Base-by-base conservation (phyloP, 2,329 filamentous ascomycete species). In the Arachnopeziza araneosa region DNA sequence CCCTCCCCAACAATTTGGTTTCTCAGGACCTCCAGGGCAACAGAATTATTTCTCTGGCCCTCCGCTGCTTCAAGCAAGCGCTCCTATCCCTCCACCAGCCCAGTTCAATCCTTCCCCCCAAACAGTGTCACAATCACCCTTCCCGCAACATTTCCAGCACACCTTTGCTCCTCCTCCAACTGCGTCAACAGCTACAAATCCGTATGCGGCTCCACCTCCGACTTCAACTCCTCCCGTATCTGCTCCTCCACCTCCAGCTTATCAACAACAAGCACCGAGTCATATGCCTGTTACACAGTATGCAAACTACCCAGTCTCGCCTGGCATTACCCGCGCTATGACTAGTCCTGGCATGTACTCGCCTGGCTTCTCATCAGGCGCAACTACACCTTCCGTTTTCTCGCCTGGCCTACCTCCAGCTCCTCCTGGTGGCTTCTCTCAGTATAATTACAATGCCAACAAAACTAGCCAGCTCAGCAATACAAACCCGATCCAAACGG, bases 371-470 rank as follows among this genome's bases (percentile, higher is more conserved):
- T 64, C 67, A n/a, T 44, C 36, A 3, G 21, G 17, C 22, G 24
- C 12, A 22, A 23, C 50, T 24, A 23, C 50, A 8, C 60, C 36
- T 9, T 57, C 56, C 52, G 21, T 54, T 24, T 56, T 19, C 56
- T 54, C 55, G 55, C 36, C 36, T 19, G 36, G 36, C 17, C 6
- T 44, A 12, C 57, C 50, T n/a, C 55, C 24, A 54, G 50, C 55
- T 14, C 57, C 62, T 8, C 77, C 77, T 0, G 80, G 80, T 1
- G 84, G 84, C 1, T 88, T 80, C 69, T 75, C 83, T 22, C 79
- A 82, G 62, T 88, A 83, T 67, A 72, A 71, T 49, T 81, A 82
- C 58, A 67, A 67, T 0, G 68, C 73, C 17, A 71, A 71, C 7
- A 24, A 30, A n/a, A 24, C 22, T 2, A 36, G 17, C 21, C n/a